Percentiles rank a stretch among this genome's conserved stretches.
phyloP scores from a whole-genome alignment of 192 early-diverging fungal genomes.

The Coemansia aciculifera region DNA sequence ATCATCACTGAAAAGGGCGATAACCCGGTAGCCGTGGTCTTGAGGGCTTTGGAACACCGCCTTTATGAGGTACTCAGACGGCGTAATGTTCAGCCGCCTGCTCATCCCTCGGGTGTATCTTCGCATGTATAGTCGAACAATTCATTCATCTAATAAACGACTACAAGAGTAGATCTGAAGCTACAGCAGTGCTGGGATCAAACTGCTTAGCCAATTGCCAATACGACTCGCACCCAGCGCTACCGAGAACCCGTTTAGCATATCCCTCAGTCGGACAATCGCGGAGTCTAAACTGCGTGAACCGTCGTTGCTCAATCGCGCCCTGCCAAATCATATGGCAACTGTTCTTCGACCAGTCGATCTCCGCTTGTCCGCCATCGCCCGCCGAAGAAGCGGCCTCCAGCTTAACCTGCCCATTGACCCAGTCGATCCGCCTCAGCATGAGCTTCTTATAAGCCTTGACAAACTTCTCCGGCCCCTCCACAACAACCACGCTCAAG shows the following conservation, averaged over 20 bases:
- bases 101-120: neutral
- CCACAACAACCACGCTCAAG: conserved; percentile 82
- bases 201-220: conserved; percentile 79
- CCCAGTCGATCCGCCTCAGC: conserved; percentile 95
- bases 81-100: neutral
- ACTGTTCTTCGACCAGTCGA: conserved; percentile 63
- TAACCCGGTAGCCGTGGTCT: conserved; percentile 64
- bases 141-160: neutral
- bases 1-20: conserved; percentile 76
- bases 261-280: conserved; percentile 71
- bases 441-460: conserved; percentile 96
- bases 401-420: conserved; percentile 41
- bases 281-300: conserved; percentile 74
- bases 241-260: conserved; percentile 72
- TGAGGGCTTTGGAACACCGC: conserved; percentile 32
- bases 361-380: conserved; percentile 12
- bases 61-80: conserved; percentile 12
- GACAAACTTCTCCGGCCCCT: conserved; percentile 87
- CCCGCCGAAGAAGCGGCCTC: conserved; percentile 35
- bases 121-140: neutral
- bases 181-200: conserved; percentile 11
- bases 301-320: conserved; percentile 71
- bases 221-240: conserved; percentile 73
- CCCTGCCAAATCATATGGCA: conserved; percentile 97
- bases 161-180: neutral